phyloP scores from a whole-genome alignment of 768 basidiomycete species.

The Fomitopsis pulvina region DNA sequence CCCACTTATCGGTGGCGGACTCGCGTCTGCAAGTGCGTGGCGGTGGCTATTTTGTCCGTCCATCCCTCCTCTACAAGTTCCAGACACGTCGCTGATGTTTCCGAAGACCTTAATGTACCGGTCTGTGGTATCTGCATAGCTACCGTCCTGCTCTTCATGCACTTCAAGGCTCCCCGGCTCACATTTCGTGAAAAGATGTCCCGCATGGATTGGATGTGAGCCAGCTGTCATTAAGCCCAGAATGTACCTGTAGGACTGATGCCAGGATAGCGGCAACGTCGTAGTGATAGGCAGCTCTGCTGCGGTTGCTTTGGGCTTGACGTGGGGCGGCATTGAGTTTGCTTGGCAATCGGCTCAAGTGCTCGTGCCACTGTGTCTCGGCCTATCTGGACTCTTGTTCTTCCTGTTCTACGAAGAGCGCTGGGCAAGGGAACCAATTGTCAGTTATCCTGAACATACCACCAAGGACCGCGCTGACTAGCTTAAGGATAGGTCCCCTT shows the following conservation, averaged over 20 bases:
- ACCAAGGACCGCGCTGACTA: no score
- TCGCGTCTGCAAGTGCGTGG: slow-evolving; percentile 10
- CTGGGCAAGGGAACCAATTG: slow-evolving; percentile 20
- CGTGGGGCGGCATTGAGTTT: slow-evolving; percentile 31
- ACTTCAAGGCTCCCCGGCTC: slow-evolving; percentile 19
- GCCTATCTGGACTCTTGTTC: slow-evolving; percentile 23
- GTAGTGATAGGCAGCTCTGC: slow-evolving; percentile 17
- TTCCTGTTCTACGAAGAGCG: slow-evolving; percentile 28
- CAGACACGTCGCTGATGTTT: neutral
- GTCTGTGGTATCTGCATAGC: slow-evolving; percentile 7
- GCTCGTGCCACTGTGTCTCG: slow-evolving; percentile 30
- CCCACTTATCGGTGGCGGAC: slow-evolving; percentile 24
- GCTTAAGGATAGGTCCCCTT: slow-evolving; percentile 5
- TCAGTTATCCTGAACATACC: slow-evolving; percentile 3
- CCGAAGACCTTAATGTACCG: slow-evolving; percentile 10
- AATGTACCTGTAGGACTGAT: neutral
- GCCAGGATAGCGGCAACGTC: slow-evolving; percentile 17
- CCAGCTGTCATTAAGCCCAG: neutral
- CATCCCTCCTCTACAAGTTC: neutral
- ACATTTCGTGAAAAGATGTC: slow-evolving; percentile 21
- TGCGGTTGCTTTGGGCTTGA: slow-evolving; percentile 15
- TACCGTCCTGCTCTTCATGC: slow-evolving; percentile 7
- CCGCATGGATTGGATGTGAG: slow-evolving; percentile 33
- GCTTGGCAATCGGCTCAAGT: slow-evolving; percentile 27
- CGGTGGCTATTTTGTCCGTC: slow-evolving; percentile 12